Evolutionary conservation across 257 asterid genomes (phyloP).

Genomic region (Solanum chiquidenum): DNA sequence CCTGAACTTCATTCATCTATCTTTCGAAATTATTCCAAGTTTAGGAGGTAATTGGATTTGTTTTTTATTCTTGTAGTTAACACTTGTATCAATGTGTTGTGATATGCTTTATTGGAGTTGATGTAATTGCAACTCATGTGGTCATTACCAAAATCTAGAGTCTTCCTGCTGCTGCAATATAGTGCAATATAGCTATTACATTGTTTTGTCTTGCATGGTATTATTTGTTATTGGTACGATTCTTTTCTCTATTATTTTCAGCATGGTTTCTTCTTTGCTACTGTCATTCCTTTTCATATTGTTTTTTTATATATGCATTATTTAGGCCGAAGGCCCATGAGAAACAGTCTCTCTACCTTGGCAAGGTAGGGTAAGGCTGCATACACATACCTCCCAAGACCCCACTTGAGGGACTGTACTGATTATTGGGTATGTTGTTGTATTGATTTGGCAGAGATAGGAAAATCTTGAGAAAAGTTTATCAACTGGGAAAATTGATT

Average conservation of each 20-base stretch:
- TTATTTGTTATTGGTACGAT: not conserved
- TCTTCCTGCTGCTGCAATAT: not conserved
- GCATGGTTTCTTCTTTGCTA: not conserved
- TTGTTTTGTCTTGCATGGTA: not conserved
- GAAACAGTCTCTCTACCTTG: not conserved
- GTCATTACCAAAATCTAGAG: not conserved
- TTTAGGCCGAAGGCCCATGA: not conserved
- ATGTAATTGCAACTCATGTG: not conserved
- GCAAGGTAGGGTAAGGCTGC: not conserved
- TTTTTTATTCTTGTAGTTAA: not conserved
- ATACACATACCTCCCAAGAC: not conserved
- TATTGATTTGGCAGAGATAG: not conserved
- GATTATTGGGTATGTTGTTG: not conserved
- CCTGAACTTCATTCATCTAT: slow-evolving; percentile 24
- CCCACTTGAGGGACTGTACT: not conserved
- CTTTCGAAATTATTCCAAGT: slow-evolving; percentile 49
- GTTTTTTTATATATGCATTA: not conserved
- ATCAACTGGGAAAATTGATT: not conserved
- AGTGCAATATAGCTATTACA: not conserved
- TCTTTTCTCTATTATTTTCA: not conserved
- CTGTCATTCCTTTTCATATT: not conserved
- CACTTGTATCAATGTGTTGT: not conserved
- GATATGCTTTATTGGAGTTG: not conserved
- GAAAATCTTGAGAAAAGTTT: not conserved
- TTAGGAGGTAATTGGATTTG: slow-evolving; percentile 23